Conservation (phyloP, 2,329 filamentous ascomycete genomes). For the Neurospora crassa region DNA sequence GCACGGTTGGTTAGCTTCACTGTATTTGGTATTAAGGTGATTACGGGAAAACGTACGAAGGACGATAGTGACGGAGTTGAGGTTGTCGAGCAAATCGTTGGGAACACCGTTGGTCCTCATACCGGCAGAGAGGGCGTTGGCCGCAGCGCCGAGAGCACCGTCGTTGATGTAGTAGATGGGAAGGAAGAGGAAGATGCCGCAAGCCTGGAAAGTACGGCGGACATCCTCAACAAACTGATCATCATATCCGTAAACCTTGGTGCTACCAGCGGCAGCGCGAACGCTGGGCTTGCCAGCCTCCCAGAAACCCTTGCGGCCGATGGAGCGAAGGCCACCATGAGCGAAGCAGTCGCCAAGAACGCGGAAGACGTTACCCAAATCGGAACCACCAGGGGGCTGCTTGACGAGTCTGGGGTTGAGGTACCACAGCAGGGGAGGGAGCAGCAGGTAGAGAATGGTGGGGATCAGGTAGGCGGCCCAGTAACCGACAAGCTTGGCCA, state of each 20-base stretch:
- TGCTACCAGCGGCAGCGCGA: slow-evolving; percentile 33
- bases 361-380: slow-evolving; percentile 32
- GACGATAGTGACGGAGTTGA: slow-evolving; percentile 39
- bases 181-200: slow-evolving; percentile 45
- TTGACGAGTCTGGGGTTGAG: slow-evolving; percentile 30
- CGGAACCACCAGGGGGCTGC: slow-evolving; percentile 33
- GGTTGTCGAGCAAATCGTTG: slow-evolving; percentile 38
- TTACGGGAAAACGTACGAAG: slow-evolving; percentile 14
- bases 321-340: slow-evolving; percentile 25
- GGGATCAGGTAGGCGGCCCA: slow-evolving; percentile 31
- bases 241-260: slow-evolving; percentile 40
- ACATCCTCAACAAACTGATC: slow-evolving; percentile 59
- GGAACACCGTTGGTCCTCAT: slow-evolving; percentile 37
- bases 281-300: slow-evolving; percentile 46
- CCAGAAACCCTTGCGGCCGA: slow-evolving; percentile 42
- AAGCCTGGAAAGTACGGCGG: slow-evolving; percentile 45
- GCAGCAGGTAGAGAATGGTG: slow-evolving; percentile 17
- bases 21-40: neutral
- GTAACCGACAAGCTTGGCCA: slow-evolving; percentile 40
- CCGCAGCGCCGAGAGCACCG: slow-evolving; percentile 39
- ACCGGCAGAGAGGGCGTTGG: slow-evolving; percentile 35
- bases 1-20: neutral
- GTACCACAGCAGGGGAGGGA: slow-evolving; percentile 30
- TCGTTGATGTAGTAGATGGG: slow-evolving; percentile 33
- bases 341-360: slow-evolving; percentile 29